These are phyloP conservation scores for Globisporangium abappressorium DNA, from an alignment of 352 stramenopile species.

Conservation along the genomic window DNA sequence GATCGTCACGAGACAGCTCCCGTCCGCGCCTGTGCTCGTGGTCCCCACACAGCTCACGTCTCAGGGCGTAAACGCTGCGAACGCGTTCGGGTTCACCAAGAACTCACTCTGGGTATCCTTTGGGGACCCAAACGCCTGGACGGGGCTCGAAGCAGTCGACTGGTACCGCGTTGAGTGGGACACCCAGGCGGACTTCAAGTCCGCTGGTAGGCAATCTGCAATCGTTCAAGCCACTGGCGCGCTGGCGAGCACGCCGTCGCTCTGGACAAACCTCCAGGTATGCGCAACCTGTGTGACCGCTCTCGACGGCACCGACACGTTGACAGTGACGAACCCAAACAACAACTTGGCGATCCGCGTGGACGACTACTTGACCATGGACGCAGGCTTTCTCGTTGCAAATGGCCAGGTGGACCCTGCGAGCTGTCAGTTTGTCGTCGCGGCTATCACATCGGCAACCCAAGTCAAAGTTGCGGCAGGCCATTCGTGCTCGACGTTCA, in stretches of 20 bases:
- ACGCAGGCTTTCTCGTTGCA: slow-evolving; percentile 13
- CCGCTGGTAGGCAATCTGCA: slow-evolving; percentile 27
- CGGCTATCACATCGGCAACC: slow-evolving; percentile 22
- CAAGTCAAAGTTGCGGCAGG: slow-evolving; percentile 33
- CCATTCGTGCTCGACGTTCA: slow-evolving; percentile 51
- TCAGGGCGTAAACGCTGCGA: slow-evolving; percentile 26
- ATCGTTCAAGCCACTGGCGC: slow-evolving; percentile 27
- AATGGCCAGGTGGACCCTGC: slow-evolving; percentile 18
- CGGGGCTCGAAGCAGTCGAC: slow-evolving; percentile 75
- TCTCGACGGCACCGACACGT: slow-evolving; percentile 19
- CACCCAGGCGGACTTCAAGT: slow-evolving; percentile 55
- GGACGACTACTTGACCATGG: slow-evolving; percentile 53
- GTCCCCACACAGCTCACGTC: slow-evolving; percentile 50
- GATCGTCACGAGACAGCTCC: slow-evolving; percentile 65
- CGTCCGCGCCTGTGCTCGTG: slow-evolving; percentile 34
- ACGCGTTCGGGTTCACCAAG: slow-evolving; percentile 66
- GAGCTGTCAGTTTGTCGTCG: slow-evolving; percentile 56
- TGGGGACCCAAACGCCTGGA: slow-evolving; percentile 62
- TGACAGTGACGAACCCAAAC: slow-evolving; percentile 35
- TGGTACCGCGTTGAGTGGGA: slow-evolving; percentile 92
- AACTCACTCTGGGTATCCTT: slow-evolving; percentile 60
- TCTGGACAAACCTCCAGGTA: slow-evolving; percentile 33
- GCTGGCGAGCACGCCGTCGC: slow-evolving; percentile 30
- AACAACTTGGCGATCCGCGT: slow-evolving; percentile 22
- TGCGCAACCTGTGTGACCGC: slow-evolving; percentile 51